Conservation (phyloP, 1,284 basidiomycete genomes). For the Calocybe gambosa region DNA sequence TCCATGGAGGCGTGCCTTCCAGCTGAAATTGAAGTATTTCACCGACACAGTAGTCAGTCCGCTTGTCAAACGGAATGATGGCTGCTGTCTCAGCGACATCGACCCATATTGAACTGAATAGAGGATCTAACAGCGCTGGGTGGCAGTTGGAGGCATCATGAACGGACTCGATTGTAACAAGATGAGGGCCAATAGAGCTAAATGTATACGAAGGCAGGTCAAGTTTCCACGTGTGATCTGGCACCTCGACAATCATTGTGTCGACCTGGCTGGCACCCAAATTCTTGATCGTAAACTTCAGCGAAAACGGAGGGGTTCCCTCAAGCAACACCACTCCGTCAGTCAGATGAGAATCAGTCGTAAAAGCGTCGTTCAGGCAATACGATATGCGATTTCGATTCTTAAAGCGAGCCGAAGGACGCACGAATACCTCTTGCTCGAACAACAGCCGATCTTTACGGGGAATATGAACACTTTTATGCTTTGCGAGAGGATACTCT, state of each 20-base stretch:
- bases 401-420: constrained; percentile 75
- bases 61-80: constrained; percentile 78
- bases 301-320: constrained; percentile 85
- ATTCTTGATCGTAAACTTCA: constrained; percentile 74
- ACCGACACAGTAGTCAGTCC: constrained; percentile 85
- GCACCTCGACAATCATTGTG: constrained; percentile 52
- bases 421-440: constrained; percentile 76
- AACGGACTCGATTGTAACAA: constrained; percentile 71
- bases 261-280: constrained; percentile 62
- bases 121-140: constrained; percentile 62
- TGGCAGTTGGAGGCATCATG: constrained; percentile 77
- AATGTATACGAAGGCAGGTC: constrained; percentile 71
- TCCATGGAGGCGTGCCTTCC: constrained; percentile 96
- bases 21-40: constrained; percentile 89
- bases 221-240: constrained; percentile 67
- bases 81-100: constrained; percentile 94
- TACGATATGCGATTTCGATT: constrained; percentile 62
- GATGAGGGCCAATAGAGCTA: constrained; percentile 74
- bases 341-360: constrained; percentile 39
- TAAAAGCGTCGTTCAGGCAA: constrained; percentile 70
- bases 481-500: constrained; percentile 72
- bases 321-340: constrained; percentile 63
- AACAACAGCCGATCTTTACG: constrained; percentile 63
- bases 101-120: constrained; percentile 62
- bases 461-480: constrained; percentile 54